Evolutionary conservation across 768 basidiomycete genomes (phyloP).

Genomic region (Mycena galericulata): DNA sequence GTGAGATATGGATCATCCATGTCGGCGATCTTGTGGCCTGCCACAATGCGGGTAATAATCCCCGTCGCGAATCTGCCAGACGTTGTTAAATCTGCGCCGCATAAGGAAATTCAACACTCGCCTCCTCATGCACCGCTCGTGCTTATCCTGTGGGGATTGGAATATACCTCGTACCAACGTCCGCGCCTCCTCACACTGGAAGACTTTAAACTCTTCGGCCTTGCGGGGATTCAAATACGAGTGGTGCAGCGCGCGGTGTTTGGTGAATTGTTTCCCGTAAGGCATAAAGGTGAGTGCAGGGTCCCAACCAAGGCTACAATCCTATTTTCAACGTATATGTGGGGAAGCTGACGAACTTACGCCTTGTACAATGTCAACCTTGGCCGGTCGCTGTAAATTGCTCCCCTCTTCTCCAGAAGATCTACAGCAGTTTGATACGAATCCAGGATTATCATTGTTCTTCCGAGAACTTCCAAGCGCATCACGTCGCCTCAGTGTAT

Average conservation of each 20-base stretch:
- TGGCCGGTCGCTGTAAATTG: constrained; percentile 40
- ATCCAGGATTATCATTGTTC: constrained; percentile 29
- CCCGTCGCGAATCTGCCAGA: constrained; percentile 31
- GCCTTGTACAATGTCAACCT: constrained; percentile 29
- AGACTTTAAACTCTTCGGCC: constrained; percentile 35
- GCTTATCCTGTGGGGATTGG: not conserved
- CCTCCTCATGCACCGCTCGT: constrained; percentile 1
- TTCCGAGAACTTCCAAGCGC: constrained; percentile 36
- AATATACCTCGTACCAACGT: constrained; percentile 32
- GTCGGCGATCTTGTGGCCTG: constrained; percentile 46
- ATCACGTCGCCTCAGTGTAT: constrained; percentile 12
- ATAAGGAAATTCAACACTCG: not conserved
- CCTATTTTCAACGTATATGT: not conserved
- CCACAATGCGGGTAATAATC: constrained; percentile 39
- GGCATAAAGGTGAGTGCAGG: constrained; percentile 21
- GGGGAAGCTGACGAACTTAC: constrained; percentile 10
- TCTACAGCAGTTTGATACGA: constrained; percentile 37
- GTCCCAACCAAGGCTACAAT: constrained; percentile 31
- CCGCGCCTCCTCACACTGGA: constrained; percentile 45
- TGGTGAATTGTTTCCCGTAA: constrained; percentile 35
- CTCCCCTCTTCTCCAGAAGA: constrained; percentile 46
- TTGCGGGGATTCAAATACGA: constrained; percentile 34
- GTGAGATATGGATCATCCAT: constrained; percentile 52
- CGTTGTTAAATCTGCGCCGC: not conserved
- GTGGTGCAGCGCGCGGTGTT: constrained; percentile 34